phyloP scores from a whole-genome alignment of 768 basidiomycete species.

The Hypsizygus marmoreus region DNA sequence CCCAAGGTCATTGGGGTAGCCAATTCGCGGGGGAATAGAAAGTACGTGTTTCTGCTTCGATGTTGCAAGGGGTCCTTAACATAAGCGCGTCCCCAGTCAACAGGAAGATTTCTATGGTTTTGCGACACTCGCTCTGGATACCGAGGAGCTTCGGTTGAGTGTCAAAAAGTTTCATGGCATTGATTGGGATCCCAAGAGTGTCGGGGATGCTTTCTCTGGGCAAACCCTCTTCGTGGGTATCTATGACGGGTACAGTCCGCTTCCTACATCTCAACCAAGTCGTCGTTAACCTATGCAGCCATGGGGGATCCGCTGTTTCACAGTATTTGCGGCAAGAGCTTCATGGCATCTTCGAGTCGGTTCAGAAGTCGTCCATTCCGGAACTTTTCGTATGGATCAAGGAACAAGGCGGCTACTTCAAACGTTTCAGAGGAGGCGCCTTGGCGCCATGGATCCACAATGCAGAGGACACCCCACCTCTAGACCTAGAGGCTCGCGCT shows the following conservation, averaged over 20 bases:
- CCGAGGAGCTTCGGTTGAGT: slow-evolving; percentile 68
- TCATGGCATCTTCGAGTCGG: slow-evolving; percentile 82
- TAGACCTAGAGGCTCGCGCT: slow-evolving; percentile 84
- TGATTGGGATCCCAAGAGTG: slow-evolving; percentile 70
- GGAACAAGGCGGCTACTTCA: slow-evolving; percentile 88
- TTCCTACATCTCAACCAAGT: not conserved
- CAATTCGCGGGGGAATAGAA: slow-evolving; percentile 74
- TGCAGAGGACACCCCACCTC: slow-evolving; percentile 31
- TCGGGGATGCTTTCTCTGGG: slow-evolving; percentile 57
- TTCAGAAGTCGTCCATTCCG: slow-evolving; percentile 68
- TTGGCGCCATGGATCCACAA: slow-evolving; percentile 65
- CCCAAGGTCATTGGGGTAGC: slow-evolving; percentile 79
- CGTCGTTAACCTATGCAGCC: slow-evolving; percentile 46
- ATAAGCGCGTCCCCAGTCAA: slow-evolving; percentile 49
- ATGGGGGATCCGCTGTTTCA: slow-evolving; percentile 90
- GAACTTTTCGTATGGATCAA: slow-evolving; percentile 78
- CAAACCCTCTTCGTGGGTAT: slow-evolving; percentile 89
- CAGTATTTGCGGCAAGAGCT: slow-evolving; percentile 84
- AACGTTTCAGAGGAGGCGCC: slow-evolving; percentile 81
- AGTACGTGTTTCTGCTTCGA: slow-evolving; percentile 37
- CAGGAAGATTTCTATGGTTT: slow-evolving; percentile 89
- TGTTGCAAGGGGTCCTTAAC: not conserved
- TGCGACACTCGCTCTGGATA: slow-evolving; percentile 72
- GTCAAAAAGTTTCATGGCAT: slow-evolving; percentile 62
- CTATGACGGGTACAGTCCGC: slow-evolving; percentile 78